Conservation (phyloP, 1,284 basidiomycete species). For the Tremellales sp. region DNA sequence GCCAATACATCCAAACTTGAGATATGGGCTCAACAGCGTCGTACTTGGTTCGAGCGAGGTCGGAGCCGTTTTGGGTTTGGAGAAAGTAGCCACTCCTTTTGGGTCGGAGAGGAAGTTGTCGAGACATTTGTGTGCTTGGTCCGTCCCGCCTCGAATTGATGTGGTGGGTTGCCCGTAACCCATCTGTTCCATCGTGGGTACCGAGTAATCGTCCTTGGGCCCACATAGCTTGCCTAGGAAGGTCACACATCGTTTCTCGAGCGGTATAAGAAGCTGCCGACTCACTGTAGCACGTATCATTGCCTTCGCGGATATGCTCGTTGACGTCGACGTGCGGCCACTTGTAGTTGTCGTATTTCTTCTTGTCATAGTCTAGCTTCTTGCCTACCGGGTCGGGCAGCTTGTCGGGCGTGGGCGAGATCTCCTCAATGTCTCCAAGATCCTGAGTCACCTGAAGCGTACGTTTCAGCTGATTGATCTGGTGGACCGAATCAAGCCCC, state of each 20-base stretch:
- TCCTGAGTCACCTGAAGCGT: conserved; percentile 36
- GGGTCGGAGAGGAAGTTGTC: conserved; percentile 47
- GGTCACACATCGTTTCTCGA: not conserved
- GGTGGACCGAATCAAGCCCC: not conserved
- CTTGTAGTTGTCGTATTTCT: conserved; percentile 10
- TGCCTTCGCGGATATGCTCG: conserved; percentile 30
- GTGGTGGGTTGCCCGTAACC: conserved; percentile 50
- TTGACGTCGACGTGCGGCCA: conserved; percentile 38
- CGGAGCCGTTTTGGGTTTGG: conserved; percentile 53
- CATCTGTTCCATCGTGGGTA: conserved; percentile 52
- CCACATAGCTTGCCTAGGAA: conserved; percentile 49
- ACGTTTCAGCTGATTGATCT: not conserved
- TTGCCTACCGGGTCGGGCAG: conserved; percentile 38
- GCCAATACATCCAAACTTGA: conserved; percentile 55
- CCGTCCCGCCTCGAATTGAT: conserved; percentile 54
- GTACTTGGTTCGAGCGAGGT: conserved; percentile 50
- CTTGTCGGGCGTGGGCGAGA: conserved; percentile 25
- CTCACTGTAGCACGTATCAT: conserved; percentile 39
- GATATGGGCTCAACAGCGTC: conserved; percentile 50
- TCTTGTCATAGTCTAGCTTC: conserved; percentile 20
- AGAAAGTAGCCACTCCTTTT: conserved; percentile 50
- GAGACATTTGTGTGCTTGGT: conserved; percentile 49
- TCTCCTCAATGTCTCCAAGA: conserved; percentile 24
- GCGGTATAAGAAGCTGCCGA: not conserved
- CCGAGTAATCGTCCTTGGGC: conserved; percentile 48